These are phyloP conservation scores for Zoysia pacifica DNA, from an alignment of 176 grass and related monocot genomes.

Conservation along the genomic window DNA sequence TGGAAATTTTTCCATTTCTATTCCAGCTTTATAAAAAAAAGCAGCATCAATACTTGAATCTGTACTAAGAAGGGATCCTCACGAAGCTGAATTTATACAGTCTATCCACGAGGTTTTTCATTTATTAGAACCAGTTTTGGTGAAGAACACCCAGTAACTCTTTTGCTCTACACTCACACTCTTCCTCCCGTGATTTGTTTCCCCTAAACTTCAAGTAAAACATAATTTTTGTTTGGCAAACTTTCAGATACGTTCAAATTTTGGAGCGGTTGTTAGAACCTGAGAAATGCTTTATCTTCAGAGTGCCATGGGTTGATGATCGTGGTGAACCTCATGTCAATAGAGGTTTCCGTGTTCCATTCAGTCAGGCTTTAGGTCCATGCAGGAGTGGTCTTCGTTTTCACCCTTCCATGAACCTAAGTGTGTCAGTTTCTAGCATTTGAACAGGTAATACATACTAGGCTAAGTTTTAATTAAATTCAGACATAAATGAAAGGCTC, in stretches of 20 bases:
- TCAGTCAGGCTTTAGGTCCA: constrained; percentile 93
- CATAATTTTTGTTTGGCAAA: constrained; percentile 32
- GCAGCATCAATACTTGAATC: constrained; percentile 91
- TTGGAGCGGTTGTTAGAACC: constrained; percentile 96
- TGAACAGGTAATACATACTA: constrained; percentile 73
- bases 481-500: no score
- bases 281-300: constrained; percentile 86
- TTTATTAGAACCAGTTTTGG: constrained; percentile 89
- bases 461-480: background rate
- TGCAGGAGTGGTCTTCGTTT: constrained; percentile 95
- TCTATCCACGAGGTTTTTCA: constrained; percentile 93
- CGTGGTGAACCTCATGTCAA: constrained; percentile 87
- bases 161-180: background rate
- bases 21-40: constrained; percentile 92
- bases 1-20: constrained; percentile 30
- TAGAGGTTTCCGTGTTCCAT: constrained; percentile 90
- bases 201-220: constrained; percentile 30
- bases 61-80: constrained; percentile 80
- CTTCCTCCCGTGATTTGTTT: background rate
- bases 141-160: constrained; percentile 85
- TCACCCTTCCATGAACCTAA: constrained; percentile 97
- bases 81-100: constrained; percentile 96
- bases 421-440: constrained; percentile 92
- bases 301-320: constrained; percentile 98
- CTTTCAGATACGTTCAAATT: constrained; percentile 86